Evolutionary conservation across 179 eudicot species (phyloP).

Genomic region (Amaranthus tricolor): DNA sequence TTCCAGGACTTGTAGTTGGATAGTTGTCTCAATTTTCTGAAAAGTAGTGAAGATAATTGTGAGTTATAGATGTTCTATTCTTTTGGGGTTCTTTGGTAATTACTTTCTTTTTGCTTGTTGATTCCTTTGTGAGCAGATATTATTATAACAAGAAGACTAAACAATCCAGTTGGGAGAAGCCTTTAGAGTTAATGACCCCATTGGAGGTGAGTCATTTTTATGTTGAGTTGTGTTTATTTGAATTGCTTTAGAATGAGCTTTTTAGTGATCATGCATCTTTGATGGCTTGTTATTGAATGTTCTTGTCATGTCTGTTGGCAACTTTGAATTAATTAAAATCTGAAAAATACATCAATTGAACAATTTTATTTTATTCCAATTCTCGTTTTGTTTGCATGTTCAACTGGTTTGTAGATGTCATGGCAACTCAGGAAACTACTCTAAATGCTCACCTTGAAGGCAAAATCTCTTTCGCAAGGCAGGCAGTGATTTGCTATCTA

Average conservation of each 20-base stretch:
- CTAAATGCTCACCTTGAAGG: slow-evolving; percentile 78
- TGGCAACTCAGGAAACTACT: slow-evolving; percentile 85
- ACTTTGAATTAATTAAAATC: slow-evolving; percentile 18
- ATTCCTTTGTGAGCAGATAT: slow-evolving; percentile 47
- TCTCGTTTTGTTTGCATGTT: slow-evolving; percentile 86
- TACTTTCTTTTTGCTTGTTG: slow-evolving; percentile 1
- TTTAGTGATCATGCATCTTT: slow-evolving; percentile 9
- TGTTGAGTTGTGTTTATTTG: slow-evolving; percentile 22
- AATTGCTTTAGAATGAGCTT: slow-evolving; percentile 1
- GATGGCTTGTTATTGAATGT: slow-evolving; percentile 10
- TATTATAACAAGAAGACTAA: slow-evolving; percentile 88
- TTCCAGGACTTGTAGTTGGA: not conserved
- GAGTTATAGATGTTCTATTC: too few relatives aligned
- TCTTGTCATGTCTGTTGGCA: slow-evolving; percentile 31
- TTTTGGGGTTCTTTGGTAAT: not conserved
- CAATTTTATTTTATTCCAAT: slow-evolving; percentile 54
- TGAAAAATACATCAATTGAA: slow-evolving; percentile 28
- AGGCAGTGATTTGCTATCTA: slow-evolving; percentile 72
- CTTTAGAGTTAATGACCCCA: slow-evolving; percentile 91
- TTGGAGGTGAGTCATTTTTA: slow-evolving; percentile 66
- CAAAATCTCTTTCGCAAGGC: slow-evolving; percentile 79
- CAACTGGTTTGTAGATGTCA: slow-evolving; percentile 89
- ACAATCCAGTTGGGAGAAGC: slow-evolving; percentile 99
- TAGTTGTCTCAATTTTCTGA: not conserved
- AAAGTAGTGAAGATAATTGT: too few relatives aligned